These are phyloP conservation scores for Trametes sp. DNA, from an alignment of 1,284 basidiomycete species.

Conservation along the genomic window DNA sequence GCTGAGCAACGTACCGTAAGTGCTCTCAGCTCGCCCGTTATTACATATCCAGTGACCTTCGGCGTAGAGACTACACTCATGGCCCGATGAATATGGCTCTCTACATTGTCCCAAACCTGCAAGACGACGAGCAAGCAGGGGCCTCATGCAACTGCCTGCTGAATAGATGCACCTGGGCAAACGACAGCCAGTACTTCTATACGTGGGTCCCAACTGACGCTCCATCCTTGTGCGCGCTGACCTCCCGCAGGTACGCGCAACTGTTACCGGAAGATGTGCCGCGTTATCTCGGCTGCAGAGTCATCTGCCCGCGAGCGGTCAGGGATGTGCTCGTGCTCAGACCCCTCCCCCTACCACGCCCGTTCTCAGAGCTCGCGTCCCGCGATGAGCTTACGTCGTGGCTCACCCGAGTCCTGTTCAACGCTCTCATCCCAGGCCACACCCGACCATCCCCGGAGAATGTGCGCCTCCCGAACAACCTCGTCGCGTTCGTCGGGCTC, in stretches of 20 bases:
- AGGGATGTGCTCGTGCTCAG: conserved; percentile 36
- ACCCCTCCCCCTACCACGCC: conserved; percentile 32
- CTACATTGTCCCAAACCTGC: conserved; percentile 38
- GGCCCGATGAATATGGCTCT: conserved; percentile 42
- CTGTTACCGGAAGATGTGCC: conserved; percentile 37
- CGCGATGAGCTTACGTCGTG: conserved; percentile 45
- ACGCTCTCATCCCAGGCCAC: conserved; percentile 43
- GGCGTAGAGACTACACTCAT: conserved; percentile 44
- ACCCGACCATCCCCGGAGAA: conserved; percentile 37
- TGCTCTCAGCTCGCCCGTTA: conserved; percentile 21
- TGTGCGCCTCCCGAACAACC: conserved; percentile 48
- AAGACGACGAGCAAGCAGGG: conserved; percentile 35
- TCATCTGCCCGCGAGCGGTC: conserved; percentile 30
- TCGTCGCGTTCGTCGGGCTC: conserved; percentile 46
- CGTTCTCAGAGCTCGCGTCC: conserved; percentile 41
- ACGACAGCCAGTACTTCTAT: conserved; percentile 40
- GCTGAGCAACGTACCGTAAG: conserved; percentile 35
- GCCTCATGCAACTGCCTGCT: conserved; percentile 43
- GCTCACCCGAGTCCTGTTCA: conserved; percentile 48
- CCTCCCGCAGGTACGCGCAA: conserved; percentile 41
- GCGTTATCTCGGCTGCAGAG: conserved; percentile 40
- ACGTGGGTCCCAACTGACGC: conserved; percentile 32
- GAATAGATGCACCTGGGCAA: conserved; percentile 37
- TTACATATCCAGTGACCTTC: neutral
- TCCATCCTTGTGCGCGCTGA: neutral